Percentiles rank a stretch among this genome's conserved stretches.
Evolutionary conservation across 2,329 filamentous ascomycete species (phyloP).

Genomic region (Coniella vitis): DNA sequence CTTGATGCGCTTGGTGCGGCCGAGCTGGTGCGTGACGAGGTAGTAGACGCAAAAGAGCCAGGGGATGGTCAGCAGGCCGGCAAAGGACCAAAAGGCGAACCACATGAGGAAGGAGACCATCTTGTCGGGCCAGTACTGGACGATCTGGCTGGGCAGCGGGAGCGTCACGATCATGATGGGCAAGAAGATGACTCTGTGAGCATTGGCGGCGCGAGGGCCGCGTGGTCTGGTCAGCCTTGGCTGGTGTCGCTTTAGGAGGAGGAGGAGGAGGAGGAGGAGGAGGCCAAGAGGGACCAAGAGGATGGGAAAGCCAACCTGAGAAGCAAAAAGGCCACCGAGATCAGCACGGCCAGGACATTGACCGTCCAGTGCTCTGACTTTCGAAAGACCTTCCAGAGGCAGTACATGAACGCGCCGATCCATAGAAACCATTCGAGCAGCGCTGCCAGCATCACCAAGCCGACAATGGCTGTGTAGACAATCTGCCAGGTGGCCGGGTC

Average conservation of each 20-base stretch:
- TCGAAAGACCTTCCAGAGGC: slow-evolving; percentile 75
- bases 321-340: slow-evolving; percentile 66
- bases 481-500: slow-evolving; percentile 49
- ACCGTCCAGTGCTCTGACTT: slow-evolving; percentile 90
- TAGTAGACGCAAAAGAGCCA: slow-evolving; percentile 94
- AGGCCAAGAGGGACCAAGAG: not conserved
- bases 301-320: slow-evolving; percentile 53
- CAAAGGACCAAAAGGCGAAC: slow-evolving; percentile 95
- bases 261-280: no score
- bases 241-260: not conserved
- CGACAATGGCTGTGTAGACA: slow-evolving; percentile 75
- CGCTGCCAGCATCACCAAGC: slow-evolving; percentile 74
- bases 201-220: not conserved
- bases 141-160: slow-evolving; percentile 68
- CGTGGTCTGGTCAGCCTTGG: not conserved
- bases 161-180: slow-evolving; percentile 93
- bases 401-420: slow-evolving; percentile 91
- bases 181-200: slow-evolving; percentile 73
- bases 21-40: slow-evolving; percentile 79
- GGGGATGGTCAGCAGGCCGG: slow-evolving; percentile 74
- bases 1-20: slow-evolving; percentile 75
- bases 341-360: slow-evolving; percentile 65
- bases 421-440: slow-evolving; percentile 91
- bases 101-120: slow-evolving; percentile 75
- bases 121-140: slow-evolving; percentile 60